Conservation (phyloP, 306 rosid genomes). For the Biancaea sappan region DNA sequence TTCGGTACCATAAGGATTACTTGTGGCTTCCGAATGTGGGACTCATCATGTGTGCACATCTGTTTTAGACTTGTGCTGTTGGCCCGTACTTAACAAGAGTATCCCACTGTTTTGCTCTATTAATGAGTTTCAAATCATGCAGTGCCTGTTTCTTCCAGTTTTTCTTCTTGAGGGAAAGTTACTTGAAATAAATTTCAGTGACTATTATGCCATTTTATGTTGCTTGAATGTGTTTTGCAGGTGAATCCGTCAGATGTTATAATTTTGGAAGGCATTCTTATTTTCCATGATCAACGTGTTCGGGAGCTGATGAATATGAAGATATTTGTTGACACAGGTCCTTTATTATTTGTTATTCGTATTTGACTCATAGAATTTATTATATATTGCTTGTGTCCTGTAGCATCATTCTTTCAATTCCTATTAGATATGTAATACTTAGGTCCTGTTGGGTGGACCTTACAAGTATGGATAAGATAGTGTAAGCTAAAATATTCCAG, state of each 20-base stretch:
- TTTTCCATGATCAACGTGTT: constrained; percentile 93
- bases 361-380: not conserved
- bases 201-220: not conserved
- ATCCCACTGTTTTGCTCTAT: not conserved
- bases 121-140: not conserved
- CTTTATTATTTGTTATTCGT: constrained; percentile 41
- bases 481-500: not conserved
- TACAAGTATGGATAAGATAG: not conserved
- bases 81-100: not conserved
- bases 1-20: too few species aligned
- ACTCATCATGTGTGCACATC: too few species aligned
- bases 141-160: not conserved
- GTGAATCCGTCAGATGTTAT: constrained; percentile 98
- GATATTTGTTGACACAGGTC: constrained; percentile 99
- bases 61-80: not conserved
- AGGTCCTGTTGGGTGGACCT: not conserved
- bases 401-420: constrained; percentile 1
- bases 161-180: not conserved
- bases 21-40: too few species aligned
- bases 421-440: not conserved
- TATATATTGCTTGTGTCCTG: constrained; percentile 5
- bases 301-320: constrained; percentile 98
- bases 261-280: constrained; percentile 96
- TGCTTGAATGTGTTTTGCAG: constrained; percentile 45
- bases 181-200: not conserved